Conservation (phyloP, 2,329 filamentous ascomycete species). For the Tolypocladium pustulatum region DNA sequence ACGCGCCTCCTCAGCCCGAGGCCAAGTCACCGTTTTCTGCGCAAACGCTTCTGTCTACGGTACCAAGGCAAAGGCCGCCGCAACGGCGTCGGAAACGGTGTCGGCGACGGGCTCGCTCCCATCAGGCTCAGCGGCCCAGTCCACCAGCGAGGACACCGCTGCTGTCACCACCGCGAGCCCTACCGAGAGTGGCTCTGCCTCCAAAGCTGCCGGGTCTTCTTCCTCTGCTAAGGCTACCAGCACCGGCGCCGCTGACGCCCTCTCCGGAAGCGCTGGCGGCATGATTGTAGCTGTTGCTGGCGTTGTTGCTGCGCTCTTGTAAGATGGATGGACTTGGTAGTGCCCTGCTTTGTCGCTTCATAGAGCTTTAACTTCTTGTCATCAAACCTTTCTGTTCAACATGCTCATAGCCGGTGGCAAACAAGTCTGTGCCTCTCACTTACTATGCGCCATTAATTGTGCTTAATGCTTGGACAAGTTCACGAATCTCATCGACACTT, state of each 20-base stretch:
- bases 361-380: not conserved
- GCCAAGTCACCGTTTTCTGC: conserved; percentile 34
- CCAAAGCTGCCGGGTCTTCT: conserved; percentile 2
- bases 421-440: not conserved
- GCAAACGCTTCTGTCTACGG: conserved; percentile 32
- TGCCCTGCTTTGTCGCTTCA: not conserved
- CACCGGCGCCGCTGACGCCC: conserved; percentile 12
- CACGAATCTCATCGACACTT: not conserved
- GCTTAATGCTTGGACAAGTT: not conserved
- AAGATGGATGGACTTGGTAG: conserved; percentile 1
- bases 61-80: conserved; percentile 17
- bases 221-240: conserved; percentile 11
- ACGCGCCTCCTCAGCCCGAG: conserved; percentile 20
- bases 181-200: conserved; percentile 7
- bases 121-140: conserved; percentile 6
- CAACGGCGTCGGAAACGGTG: conserved; percentile 5
- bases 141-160: conserved; percentile 10
- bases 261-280: conserved; percentile 21
- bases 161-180: conserved; percentile 10
- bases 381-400: not conserved
- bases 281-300: conserved; percentile 26
- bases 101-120: not conserved
- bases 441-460: not conserved
- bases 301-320: conserved; percentile 26
- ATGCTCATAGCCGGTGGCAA: not conserved